Evolutionary conservation across 108 stramenopile genomes (phyloP), one percentile per base, ranked within the genome.

Genomic region (Pseudonitzschia delicatissima): DNA sequence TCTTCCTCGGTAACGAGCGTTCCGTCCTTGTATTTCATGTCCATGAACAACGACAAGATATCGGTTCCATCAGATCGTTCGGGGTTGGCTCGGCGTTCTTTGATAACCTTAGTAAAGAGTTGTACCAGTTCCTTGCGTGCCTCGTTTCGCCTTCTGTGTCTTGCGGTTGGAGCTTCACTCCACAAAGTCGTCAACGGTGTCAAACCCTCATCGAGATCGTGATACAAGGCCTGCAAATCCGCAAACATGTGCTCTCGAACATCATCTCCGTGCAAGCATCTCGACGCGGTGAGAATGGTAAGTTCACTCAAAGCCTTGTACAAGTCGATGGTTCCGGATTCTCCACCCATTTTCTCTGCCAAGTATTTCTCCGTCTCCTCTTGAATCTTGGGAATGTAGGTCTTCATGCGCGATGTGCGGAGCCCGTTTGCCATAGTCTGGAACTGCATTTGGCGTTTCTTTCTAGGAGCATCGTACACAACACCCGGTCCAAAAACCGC

Each of bases 1-100:
- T 99, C 88, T 68, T 96, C 94, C 37, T 96, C 91, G 5, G 96
- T 97, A 57, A 88, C 76, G 28, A 63, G 64, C 18, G 81, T 79
- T 47, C 97, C 98, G 72, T 98, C 98, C 80, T 97, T 98, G 88
- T 99, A 99, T 66, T 89, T 91, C 67, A 96, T 85, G 63, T 99
- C 97, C 91, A 98, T 97, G 69, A 98, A 98, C 11, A 97, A 80
- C 62, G 87, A 77, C 51, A 99, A 73, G 60, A 99, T 96, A 81
- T 99, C 99, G 8, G 96, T 93, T 44, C 95, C 90, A 72, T 91
- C 86, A 48, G 82, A 83, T 29, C 79, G 79, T 49, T 73, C 71
- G 15, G 91, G 89, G 69, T 91, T 79, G 12, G 81, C 89, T 20
- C 96, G 72, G 31, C 99, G 86, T 45, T 87, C 77, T 53, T 78